phyloP scores from a whole-genome alignment of 306 rosid species.

The Medicago ruthenica region DNA sequence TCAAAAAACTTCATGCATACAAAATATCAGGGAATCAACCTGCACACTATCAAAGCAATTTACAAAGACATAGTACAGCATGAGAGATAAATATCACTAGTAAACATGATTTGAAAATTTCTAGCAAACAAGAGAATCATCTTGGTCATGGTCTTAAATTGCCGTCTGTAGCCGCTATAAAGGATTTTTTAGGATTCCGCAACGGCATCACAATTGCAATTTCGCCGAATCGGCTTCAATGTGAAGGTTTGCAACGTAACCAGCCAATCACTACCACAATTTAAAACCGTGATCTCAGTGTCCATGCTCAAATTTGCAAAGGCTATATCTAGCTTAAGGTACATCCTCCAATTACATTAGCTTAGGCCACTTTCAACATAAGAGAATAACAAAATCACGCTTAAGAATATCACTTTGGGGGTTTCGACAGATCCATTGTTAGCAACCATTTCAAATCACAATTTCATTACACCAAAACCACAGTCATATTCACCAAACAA shows the following conservation, averaged over 20 bases:
- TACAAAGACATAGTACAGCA: too few species aligned
- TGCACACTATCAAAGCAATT: background rate
- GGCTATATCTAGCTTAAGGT: constrained; percentile 28
- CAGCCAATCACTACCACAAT: background rate
- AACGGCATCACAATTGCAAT: background rate
- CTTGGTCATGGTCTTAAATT: background rate
- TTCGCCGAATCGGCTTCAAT: background rate
- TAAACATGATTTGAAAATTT: constrained; percentile 6
- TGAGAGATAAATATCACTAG: too few species aligned
- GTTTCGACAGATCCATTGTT: constrained; percentile 3
- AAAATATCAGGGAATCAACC: constrained; percentile 11
- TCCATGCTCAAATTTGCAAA: background rate
- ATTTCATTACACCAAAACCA: background rate
- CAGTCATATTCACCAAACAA: constrained; percentile 37
- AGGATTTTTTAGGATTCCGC: background rate
- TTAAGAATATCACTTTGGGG: background rate
- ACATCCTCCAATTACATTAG: background rate
- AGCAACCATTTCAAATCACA: constrained; percentile 8
- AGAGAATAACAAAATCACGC: constrained; percentile 4
- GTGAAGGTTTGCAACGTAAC: background rate
- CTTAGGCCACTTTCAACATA: background rate
- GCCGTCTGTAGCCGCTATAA: background rate
- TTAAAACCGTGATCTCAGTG: too few species aligned
- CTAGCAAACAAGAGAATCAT: constrained; percentile 18
- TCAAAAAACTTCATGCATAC: background rate